Base-by-base conservation (phyloP, 169 alveolate species). In the Theileria equi region DNA sequence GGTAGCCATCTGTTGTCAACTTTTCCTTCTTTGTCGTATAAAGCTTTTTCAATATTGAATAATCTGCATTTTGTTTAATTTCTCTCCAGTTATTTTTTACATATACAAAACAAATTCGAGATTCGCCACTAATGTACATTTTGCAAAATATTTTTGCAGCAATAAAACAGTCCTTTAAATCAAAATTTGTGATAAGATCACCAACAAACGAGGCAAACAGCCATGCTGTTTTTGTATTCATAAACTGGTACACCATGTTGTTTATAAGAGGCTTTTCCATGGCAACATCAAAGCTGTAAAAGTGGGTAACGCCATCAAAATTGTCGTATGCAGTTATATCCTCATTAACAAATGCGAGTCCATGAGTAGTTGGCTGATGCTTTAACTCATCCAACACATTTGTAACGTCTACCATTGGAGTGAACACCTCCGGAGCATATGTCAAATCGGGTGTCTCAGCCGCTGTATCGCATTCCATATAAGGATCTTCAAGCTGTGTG, bases 231-330 rank as follows among this genome's bases (percentile, higher is more conserved):
- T 17, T 32, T 23, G 90, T 84, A 47, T 41, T 62, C 59, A 43
- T 40, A 44, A 85, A 85, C 29, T 82, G 81, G 59, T 71, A 73
- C 8, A 82, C 90, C 32, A 81, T 86, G 80, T 71, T 79, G 70
- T 89, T 90, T 6, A 90, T 88, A 50, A 90, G 88, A 19, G 94
- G 86, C 55, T 86, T 78, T 49, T 89, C 94, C 94, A 90, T 90
- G 35, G 94, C 94, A 31, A 90, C 88, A 59, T 90, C 94, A 63
- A 90, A 90, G 16, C 92, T 83, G 71, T 90, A 90, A 41, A 87
- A 65, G 67, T 90, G 94, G n/a, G 94, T 89, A 17, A 89, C 94
- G 5, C 94, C 94, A 47, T 90, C 90, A 23, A 85, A 62, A 38
- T 80, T 52, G 59, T 82, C 91, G 57, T 88, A 82, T 2, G 89